A percentile compares a stretch with the other conserved stretches of the same genome.
Evolutionary conservation across 78 protist genomes (phyloP).

Genomic region (Guillardia theta): DNA sequence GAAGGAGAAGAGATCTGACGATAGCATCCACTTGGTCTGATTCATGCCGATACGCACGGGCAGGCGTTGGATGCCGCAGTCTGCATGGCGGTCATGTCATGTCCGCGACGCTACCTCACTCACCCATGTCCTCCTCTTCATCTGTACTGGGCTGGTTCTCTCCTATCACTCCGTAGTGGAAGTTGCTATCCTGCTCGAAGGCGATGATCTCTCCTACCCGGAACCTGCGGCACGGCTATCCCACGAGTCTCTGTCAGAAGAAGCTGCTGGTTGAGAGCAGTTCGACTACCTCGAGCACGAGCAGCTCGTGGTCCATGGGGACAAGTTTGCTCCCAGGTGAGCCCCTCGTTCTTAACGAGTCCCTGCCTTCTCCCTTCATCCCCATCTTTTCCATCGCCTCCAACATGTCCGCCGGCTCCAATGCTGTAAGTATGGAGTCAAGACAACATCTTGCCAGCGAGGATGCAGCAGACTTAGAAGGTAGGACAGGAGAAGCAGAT

Average conservation of each 20-base stretch:
- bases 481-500: background rate
- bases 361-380: background rate
- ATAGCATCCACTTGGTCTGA: background rate
- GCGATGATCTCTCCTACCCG: background rate
- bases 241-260: too few species aligned
- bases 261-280: too few species aligned
- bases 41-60: background rate
- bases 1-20: background rate
- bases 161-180: background rate
- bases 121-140: too few species aligned
- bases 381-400: background rate
- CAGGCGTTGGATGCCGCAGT: background rate
- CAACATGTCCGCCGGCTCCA: background rate
- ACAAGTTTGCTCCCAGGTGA: background rate
- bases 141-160: background rate
- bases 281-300: background rate
- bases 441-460: too few species aligned
- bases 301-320: background rate
- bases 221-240: background rate
- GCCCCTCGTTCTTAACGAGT: background rate
- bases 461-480: too few species aligned
- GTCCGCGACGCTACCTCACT: too few species aligned
- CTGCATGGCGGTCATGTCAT: background rate
- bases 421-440: too few species aligned
- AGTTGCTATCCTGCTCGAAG: background rate